Percentiles rank a stretch among this genome's conserved stretches.
Evolutionary conservation across 805 yeast genomes (phyloP).

Genomic region (Nakazawaea molendinolei): DNA sequence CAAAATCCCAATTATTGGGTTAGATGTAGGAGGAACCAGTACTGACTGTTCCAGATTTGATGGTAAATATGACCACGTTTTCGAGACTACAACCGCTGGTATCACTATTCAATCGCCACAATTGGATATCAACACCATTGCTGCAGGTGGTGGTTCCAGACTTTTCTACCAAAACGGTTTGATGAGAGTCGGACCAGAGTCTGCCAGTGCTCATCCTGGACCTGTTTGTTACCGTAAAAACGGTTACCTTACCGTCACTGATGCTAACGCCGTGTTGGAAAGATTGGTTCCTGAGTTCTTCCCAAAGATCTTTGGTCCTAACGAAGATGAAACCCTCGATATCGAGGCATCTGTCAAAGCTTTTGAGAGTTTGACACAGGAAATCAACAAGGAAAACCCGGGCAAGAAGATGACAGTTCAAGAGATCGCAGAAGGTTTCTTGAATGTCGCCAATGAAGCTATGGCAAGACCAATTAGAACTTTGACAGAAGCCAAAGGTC

Average conservation of each 20-base stretch:
- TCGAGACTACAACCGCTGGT: slow-evolving; percentile 81
- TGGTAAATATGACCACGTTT: slow-evolving; percentile 69
- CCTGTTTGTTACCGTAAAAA: slow-evolving; percentile 84
- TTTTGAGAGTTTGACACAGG: slow-evolving; percentile 46
- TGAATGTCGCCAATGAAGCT: slow-evolving; percentile 77
- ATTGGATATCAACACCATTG: slow-evolving; percentile 73
- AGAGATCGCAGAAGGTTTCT: slow-evolving; percentile 74
- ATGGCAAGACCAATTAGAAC: slow-evolving; percentile 90
- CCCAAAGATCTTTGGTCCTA: slow-evolving; percentile 79
- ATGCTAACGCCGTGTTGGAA: slow-evolving; percentile 72
- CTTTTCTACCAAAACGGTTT: slow-evolving; percentile 63
- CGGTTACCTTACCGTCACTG: slow-evolving; percentile 81
- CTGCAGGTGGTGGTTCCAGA: slow-evolving; percentile 81
- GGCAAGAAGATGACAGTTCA: slow-evolving; percentile 40
- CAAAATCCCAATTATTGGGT: slow-evolving; percentile 63
- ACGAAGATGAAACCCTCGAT: slow-evolving; percentile 68
- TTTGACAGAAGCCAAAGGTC: slow-evolving; percentile 80
- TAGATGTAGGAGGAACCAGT: slow-evolving; percentile 90
- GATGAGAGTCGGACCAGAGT: slow-evolving; percentile 80
- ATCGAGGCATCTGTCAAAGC: slow-evolving; percentile 38
- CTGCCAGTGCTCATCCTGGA: slow-evolving; percentile 86
- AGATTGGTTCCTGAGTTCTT: slow-evolving; percentile 67
- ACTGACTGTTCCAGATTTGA: slow-evolving; percentile 75
- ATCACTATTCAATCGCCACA: slow-evolving; percentile 82
- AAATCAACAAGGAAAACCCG: slow-evolving; percentile 47